Evolutionary conservation across 2,329 filamentous ascomycete species (phyloP).

Genomic region (Diaporthe citri): DNA sequence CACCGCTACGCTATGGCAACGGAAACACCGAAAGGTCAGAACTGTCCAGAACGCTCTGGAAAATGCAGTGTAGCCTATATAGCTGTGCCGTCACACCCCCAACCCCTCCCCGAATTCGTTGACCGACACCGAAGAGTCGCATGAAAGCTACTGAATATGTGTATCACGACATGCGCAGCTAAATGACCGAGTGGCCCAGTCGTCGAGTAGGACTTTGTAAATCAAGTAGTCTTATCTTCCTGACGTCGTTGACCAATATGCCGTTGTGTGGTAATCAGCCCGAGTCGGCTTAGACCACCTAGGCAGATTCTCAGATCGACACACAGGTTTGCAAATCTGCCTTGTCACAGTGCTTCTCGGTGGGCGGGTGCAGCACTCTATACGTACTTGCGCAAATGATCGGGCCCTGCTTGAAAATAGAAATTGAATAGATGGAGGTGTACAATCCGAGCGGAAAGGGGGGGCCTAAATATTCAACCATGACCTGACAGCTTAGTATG

Average conservation of each 20-base stretch:
- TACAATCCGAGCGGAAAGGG: too few species aligned
- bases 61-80: too few species aligned
- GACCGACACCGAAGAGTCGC: background rate
- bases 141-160: background rate
- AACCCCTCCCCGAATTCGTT: background rate
- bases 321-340: background rate
- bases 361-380: too few species aligned
- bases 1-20: too few species aligned
- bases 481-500: too few species aligned
- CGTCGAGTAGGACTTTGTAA: background rate
- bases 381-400: too few species aligned
- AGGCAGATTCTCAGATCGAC: background rate
- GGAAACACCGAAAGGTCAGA: too few species aligned
- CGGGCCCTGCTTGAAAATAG: too few species aligned
- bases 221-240: background rate
- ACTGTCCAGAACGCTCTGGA: too few species aligned
- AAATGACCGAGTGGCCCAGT: fast-evolving
- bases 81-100: too few species aligned
- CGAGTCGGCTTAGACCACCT: background rate
- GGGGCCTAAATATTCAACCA: background rate
- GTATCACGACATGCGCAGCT: background rate
- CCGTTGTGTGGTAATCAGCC: background rate
- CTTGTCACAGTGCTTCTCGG: too few species aligned
- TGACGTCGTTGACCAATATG: background rate
- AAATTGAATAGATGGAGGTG: too few species aligned